Conservation (phyloP, 2,329 filamentous ascomycete species). For the Dothiorella sarmentorum region DNA sequence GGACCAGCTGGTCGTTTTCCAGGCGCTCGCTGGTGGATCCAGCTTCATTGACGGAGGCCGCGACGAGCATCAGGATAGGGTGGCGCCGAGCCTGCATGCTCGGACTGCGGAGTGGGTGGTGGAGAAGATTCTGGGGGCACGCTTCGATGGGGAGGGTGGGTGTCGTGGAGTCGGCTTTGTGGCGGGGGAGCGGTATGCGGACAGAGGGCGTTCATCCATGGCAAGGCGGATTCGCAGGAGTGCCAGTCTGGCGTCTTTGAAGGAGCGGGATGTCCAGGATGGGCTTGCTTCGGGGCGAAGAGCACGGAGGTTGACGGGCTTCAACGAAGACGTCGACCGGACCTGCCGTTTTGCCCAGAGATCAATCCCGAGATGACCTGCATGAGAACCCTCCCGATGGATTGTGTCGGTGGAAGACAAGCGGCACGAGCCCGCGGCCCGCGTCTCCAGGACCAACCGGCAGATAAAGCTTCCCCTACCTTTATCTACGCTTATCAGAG, state of each 20-base stretch:
- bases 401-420: background rate
- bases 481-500: conserved; percentile 11
- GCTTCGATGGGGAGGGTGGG: conserved; percentile 35
- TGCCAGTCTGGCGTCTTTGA: background rate
- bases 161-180: conserved; percentile 38
- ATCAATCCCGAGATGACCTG: too few relatives aligned
- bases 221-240: background rate
- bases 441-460: background rate
- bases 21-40: conserved; percentile 50
- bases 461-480: conserved; percentile 9
- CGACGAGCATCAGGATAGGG: conserved; percentile 24
- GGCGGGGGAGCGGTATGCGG: conserved; percentile 20
- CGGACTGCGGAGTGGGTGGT: conserved; percentile 47
- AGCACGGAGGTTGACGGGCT: background rate
- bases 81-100: conserved; percentile 43
- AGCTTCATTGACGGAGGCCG: conserved; percentile 34
- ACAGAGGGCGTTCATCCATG: background rate
- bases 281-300: too few relatives aligned
- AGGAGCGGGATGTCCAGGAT: too few relatives aligned
- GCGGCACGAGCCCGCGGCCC: background rate
- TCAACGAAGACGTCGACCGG: background rate
- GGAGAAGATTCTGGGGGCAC: conserved; percentile 35
- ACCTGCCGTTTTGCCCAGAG: too few relatives aligned
- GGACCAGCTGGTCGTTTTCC: conserved; percentile 59
- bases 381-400: too few relatives aligned